Conservation (phyloP, 202 grass and related monocot species). For the Eragrostis tef region DNA sequence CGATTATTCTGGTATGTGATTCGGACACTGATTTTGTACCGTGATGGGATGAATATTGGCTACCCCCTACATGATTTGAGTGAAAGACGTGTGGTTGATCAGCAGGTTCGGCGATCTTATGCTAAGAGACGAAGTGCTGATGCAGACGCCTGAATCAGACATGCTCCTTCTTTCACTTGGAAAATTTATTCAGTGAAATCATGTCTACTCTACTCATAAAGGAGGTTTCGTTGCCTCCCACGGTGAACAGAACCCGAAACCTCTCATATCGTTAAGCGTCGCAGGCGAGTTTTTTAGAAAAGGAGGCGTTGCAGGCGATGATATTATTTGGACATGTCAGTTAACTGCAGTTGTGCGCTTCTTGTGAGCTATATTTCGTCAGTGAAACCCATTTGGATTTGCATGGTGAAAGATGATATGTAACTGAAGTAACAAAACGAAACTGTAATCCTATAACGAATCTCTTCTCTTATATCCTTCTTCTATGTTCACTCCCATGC, state of each 20-base stretch:
- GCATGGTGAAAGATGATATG: neutral
- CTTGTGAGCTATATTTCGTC: neutral
- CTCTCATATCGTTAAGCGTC: neutral
- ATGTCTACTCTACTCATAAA: neutral
- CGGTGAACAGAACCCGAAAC: too few relatives aligned
- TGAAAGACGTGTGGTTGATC: neutral
- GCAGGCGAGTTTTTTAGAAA: neutral
- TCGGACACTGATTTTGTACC: neutral
- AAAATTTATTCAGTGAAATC: neutral
- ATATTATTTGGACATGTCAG: neutral
- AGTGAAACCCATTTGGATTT: neutral
- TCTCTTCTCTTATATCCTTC: neutral
- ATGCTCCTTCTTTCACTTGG: neutral
- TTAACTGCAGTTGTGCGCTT: neutral
- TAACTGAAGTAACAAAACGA: slow-evolving; percentile 18
- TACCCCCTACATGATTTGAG: neutral
- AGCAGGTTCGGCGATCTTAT: neutral
- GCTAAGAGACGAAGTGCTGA: slow-evolving; percentile 8
- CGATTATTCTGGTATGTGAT: neutral
- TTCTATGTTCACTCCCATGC: neutral
- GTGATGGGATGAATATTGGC: neutral
- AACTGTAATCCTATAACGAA: neutral
- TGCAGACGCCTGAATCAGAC: neutral
- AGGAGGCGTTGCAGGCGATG: neutral
- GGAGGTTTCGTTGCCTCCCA: neutral